phyloP scores from a whole-genome alignment of 495 filamentous ascomycete species.

The Beverwykella pulmonaria region DNA sequence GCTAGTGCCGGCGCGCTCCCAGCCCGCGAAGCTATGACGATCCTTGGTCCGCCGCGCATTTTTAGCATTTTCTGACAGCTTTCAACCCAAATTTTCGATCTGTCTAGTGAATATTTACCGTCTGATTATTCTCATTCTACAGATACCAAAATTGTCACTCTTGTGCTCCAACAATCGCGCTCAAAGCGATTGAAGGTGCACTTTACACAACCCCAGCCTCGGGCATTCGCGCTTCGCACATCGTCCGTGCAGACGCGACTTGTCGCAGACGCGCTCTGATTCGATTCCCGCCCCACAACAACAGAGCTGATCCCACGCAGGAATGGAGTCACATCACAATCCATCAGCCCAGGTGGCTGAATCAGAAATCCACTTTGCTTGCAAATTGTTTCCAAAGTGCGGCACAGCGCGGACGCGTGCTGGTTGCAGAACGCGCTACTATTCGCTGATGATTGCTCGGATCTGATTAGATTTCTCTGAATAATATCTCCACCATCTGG shows the following conservation, averaged over 20 bases:
- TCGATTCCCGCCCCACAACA: conserved; percentile 26
- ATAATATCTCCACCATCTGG: background rate
- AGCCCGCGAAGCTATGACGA: conserved; percentile 23
- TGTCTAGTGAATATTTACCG: background rate
- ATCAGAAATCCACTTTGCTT: conserved; percentile 12
- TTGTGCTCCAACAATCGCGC: background rate
- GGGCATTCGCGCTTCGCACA: conserved; percentile 14
- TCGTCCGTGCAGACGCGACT: conserved; percentile 29
- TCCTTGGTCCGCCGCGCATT: background rate
- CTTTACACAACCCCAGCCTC: conserved; percentile 17
- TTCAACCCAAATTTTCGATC: background rate
- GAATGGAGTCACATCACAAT: conserved; percentile 1
- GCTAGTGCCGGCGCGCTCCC: background rate
- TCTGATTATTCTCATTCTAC: background rate
- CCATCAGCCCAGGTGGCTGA: conserved; percentile 5
- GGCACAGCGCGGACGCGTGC: background rate
- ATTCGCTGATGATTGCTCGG: background rate
- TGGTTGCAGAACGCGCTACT: background rate
- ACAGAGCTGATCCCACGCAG: conserved; percentile 13
- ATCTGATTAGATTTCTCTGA: conserved; percentile 18
- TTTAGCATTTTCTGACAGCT: conserved; percentile 3
- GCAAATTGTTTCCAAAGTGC: conserved; percentile 13
- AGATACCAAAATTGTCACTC: conserved; percentile 15
- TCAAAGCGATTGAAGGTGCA: conserved; percentile 5
- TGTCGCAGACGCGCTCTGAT: conserved; percentile 19